These are phyloP conservation scores for Volvariella surrecta DNA, from an alignment of 1,284 basidiomycete species.

Conservation along the genomic window DNA sequence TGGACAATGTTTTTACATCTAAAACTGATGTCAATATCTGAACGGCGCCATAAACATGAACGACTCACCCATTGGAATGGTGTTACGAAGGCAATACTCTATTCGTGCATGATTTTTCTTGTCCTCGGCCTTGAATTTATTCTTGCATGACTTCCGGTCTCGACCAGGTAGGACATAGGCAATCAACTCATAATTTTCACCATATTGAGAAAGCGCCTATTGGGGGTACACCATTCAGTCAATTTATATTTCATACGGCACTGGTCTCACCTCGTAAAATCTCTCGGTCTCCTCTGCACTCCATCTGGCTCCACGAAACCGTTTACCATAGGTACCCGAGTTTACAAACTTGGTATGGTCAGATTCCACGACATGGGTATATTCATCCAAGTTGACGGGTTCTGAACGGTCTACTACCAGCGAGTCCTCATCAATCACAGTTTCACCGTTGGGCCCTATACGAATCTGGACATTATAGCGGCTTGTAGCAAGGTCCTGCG, in stretches of 20 bases:
- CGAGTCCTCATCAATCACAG: constrained; percentile 75
- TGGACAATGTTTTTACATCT: constrained; percentile 64
- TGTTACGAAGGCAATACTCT: constrained; percentile 56
- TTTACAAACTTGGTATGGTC: constrained; percentile 81
- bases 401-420: constrained; percentile 66
- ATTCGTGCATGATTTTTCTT: constrained; percentile 66
- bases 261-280: constrained; percentile 63
- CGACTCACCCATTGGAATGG: constrained; percentile 57
- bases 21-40: constrained; percentile 6
- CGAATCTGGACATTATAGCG: constrained; percentile 76
- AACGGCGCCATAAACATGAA: neutral
- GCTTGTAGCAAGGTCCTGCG: constrained; percentile 50
- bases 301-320: constrained; percentile 74
- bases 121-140: constrained; percentile 87
- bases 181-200: constrained; percentile 89
- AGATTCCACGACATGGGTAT: constrained; percentile 78
- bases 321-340: constrained; percentile 74
- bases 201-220: constrained; percentile 80
- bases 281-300: constrained; percentile 78
- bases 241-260: constrained; percentile 3
- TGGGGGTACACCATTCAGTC: constrained; percentile 7
- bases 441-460: constrained; percentile 74
- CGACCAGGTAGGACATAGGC: constrained; percentile 78
- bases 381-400: constrained; percentile 54
- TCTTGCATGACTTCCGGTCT: constrained; percentile 84